Evolutionary conservation across 345 rosid species (phyloP).

Genomic region (Eutrema yunnanense): DNA sequence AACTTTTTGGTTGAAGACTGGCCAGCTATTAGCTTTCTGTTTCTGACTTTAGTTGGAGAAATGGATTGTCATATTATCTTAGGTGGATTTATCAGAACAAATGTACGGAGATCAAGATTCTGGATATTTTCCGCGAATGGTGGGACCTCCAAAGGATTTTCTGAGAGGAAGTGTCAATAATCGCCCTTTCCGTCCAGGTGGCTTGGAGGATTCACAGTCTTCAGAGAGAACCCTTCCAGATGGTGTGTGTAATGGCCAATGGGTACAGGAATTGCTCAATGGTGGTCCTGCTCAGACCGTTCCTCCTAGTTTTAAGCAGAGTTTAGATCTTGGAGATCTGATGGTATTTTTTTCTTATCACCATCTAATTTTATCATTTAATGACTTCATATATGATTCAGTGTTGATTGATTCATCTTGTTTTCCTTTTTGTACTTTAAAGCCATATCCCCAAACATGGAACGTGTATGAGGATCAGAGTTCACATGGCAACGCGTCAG

Average conservation of each 20-base stretch:
- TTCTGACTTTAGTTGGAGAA: conserved; percentile 27
- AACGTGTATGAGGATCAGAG: conserved; percentile 57
- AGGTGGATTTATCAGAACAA: conserved; percentile 85
- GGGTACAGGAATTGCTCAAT: conserved; percentile 66
- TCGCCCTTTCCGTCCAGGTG: conserved; percentile 97
- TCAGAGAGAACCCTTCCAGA: conserved; percentile 58
- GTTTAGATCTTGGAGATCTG: conserved; percentile 76
- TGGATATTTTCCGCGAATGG: conserved; percentile 53
- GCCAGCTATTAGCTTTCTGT: conserved; percentile 10
- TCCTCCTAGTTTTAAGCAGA: conserved; percentile 84
- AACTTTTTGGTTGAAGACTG: background rate
- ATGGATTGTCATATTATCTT: conserved; percentile 39
- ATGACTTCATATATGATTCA: background rate
- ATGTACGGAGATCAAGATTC: conserved; percentile 58
- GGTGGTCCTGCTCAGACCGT: conserved; percentile 65
- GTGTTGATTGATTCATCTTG: conserved; percentile 3
- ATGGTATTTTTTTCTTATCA: conserved; percentile 41
- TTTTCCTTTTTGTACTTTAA: conserved; percentile 22
- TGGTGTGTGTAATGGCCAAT: conserved; percentile 70
- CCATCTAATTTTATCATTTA: background rate
- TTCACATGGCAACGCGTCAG: conserved; percentile 31
- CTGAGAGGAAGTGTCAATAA: conserved; percentile 82
- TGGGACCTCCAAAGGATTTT: conserved; percentile 69
- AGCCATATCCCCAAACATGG: conserved; percentile 75
- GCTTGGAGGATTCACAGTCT: conserved; percentile 66